Conservation (phyloP, 2,329 filamentous ascomycete genomes). For the Pseudogymnoascus sp. region DNA sequence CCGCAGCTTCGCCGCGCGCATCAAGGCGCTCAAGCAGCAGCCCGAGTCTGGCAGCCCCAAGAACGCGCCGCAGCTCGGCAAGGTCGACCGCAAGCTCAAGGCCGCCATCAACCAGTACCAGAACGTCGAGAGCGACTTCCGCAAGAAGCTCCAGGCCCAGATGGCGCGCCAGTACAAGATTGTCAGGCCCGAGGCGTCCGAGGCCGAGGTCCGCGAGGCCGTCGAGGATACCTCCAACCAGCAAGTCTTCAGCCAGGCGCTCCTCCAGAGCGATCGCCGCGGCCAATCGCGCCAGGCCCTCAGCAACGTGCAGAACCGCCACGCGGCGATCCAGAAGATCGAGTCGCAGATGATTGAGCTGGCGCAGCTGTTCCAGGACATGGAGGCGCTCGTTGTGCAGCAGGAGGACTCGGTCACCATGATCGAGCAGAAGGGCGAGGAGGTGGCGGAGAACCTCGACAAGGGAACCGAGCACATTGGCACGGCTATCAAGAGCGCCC, state of each 20-base stretch:
- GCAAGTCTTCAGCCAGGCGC: slow-evolving; percentile 81
- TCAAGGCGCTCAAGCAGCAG: slow-evolving; percentile 75
- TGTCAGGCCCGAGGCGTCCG: slow-evolving; percentile 71
- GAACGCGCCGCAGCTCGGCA: slow-evolving; percentile 73
- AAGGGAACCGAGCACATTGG: slow-evolving; percentile 79
- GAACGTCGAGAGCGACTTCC: slow-evolving; percentile 69
- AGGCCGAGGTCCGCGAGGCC: slow-evolving; percentile 68
- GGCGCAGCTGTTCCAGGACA: slow-evolving; percentile 78
- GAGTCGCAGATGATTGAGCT: slow-evolving; percentile 84
- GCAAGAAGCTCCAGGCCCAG: slow-evolving; percentile 71
- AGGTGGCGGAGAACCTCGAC: slow-evolving; percentile 74
- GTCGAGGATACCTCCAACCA: slow-evolving; percentile 61
- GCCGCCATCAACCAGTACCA: slow-evolving; percentile 75
- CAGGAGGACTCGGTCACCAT: slow-evolving; percentile 73
- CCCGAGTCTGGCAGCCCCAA: slow-evolving; percentile 64
- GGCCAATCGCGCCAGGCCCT: slow-evolving; percentile 75
- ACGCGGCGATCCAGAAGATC: slow-evolving; percentile 84
- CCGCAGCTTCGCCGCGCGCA: slow-evolving; percentile 67
- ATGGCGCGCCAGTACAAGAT: slow-evolving; percentile 87
- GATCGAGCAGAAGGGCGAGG: slow-evolving; percentile 81
- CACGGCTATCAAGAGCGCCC: slow-evolving; percentile 72
- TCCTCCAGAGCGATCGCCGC: slow-evolving; percentile 72
- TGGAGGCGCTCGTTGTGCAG: slow-evolving; percentile 77
- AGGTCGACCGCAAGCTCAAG: slow-evolving; percentile 72
- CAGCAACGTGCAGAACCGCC: slow-evolving; percentile 71